A percentile compares a stretch with the other conserved stretches of the same genome.
Conservation (phyloP, 371 early-diverging fungal genomes). For the Haplosporangium sp. region DNA sequence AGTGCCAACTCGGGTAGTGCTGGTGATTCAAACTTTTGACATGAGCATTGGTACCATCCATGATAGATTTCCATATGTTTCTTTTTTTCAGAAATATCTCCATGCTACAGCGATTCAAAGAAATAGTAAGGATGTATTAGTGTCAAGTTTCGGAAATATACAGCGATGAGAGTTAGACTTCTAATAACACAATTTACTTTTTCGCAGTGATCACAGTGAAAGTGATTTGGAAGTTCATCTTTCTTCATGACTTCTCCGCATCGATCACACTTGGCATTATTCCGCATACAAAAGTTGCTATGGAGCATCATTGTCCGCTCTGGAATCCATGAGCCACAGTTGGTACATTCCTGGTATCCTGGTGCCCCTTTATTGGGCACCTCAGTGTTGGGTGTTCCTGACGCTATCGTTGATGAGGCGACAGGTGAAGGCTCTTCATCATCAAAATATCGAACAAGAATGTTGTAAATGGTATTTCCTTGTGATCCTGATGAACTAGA, state of each 20-base stretch:
- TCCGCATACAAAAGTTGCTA: constrained; percentile 80
- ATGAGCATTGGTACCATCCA: constrained; percentile 69
- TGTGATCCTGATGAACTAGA: constrained; percentile 10
- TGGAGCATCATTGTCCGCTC: constrained; percentile 73
- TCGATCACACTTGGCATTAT: constrained; percentile 75
- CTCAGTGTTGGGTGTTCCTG: constrained; percentile 6
- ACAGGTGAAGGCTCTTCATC: background rate
- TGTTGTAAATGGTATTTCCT: constrained; percentile 15
- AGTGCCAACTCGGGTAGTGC: constrained; percentile 66
- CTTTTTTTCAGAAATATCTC: constrained; percentile 58
- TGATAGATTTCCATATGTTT: constrained; percentile 82
- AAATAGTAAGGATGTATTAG: background rate
- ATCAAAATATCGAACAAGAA: constrained; percentile 31
- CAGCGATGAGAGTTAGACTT: too few species aligned
- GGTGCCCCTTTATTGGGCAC: constrained; percentile 49
- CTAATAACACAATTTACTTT: constrained; percentile 27
- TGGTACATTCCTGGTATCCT: constrained; percentile 70
- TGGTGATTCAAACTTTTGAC: constrained; percentile 57
- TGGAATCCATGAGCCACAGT: constrained; percentile 81
- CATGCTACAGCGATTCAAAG: constrained; percentile 43
- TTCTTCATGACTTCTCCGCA: constrained; percentile 80
- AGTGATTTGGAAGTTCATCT: constrained; percentile 74
- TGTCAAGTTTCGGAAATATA: background rate
- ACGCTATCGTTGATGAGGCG: constrained; percentile 5
- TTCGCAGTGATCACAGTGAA: constrained; percentile 86